Evolutionary conservation across 257 asterid genomes (phyloP).

Genomic region (Rhazya stricta): DNA sequence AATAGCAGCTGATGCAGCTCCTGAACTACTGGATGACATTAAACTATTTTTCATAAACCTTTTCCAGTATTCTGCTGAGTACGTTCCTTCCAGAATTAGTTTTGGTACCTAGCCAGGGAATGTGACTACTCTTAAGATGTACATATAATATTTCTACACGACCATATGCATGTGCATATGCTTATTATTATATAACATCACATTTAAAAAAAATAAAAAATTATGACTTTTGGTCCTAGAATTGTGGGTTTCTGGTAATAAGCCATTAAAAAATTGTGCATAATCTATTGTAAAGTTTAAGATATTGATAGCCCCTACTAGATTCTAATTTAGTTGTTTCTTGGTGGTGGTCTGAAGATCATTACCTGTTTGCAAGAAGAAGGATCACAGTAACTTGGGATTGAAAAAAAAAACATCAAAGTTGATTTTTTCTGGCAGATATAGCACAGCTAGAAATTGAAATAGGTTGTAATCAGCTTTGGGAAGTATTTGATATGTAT

Average conservation of each 20-base stretch:
- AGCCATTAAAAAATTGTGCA: not conserved
- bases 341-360: not conserved
- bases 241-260: not conserved
- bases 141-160: not conserved
- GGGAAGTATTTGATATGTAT: not conserved
- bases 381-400: not conserved
- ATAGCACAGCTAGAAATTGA: not conserved
- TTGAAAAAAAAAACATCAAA: not conserved
- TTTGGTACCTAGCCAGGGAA: not conserved
- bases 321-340: conserved; percentile 1
- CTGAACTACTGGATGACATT: conserved; percentile 53
- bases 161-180: not conserved
- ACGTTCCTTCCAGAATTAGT: conserved; percentile 21
- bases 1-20: conserved; percentile 78
- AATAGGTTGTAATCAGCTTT: not conserved
- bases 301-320: not conserved
- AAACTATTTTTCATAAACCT: conserved; percentile 70
- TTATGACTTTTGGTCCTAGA: not conserved
- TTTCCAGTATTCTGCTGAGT: conserved; percentile 87
- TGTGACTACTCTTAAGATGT: not conserved
- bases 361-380: not conserved
- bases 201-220: not conserved
- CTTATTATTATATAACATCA: not conserved
- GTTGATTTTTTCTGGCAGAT: not conserved
- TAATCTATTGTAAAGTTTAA: not conserved